These are phyloP conservation scores for Phytophthora litchii DNA, from an alignment of 352 stramenopile genomes.

Conservation along the genomic window DNA sequence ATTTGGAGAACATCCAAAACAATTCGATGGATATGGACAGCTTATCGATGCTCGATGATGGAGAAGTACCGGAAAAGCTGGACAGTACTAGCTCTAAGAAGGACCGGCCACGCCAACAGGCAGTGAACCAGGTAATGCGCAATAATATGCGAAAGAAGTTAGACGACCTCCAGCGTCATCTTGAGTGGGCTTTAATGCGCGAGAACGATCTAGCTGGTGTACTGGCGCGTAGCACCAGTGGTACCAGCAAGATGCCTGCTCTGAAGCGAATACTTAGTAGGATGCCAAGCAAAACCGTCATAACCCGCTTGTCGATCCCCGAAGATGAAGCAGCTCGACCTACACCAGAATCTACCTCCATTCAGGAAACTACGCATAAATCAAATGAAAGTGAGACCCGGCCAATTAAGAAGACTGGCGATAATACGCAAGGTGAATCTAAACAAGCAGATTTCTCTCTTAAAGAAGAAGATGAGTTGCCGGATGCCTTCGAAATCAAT, in stretches of 20 bases:
- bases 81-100: constrained; percentile 14
- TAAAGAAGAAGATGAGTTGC: constrained; percentile 26
- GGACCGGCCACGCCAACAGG: constrained; percentile 14
- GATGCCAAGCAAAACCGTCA: constrained; percentile 70
- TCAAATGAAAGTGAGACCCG: constrained; percentile 5
- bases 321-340: constrained; percentile 23
- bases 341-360: not conserved
- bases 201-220: constrained; percentile 65
- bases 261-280: constrained; percentile 59
- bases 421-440: not conserved
- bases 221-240: constrained; percentile 22
- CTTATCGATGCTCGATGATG: constrained; percentile 12
- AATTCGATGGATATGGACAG: constrained; percentile 32
- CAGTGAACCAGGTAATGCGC: constrained; percentile 31
- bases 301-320: constrained; percentile 40
- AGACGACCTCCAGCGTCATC: constrained; percentile 44
- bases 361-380: constrained; percentile 5
- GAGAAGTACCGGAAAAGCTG: constrained; percentile 16
- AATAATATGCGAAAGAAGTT: constrained; percentile 52
- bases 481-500: constrained; percentile 46
- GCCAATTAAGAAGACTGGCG: not conserved
- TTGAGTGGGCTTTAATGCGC: constrained; percentile 72
- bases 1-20: constrained; percentile 56
- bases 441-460: constrained; percentile 3
- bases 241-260: constrained; percentile 22